A percentile compares a stretch with the other conserved stretches of the same genome.
Evolutionary conservation across 23 red algal species (phyloP).

Genomic region (Gracilariopsis chorda): DNA sequence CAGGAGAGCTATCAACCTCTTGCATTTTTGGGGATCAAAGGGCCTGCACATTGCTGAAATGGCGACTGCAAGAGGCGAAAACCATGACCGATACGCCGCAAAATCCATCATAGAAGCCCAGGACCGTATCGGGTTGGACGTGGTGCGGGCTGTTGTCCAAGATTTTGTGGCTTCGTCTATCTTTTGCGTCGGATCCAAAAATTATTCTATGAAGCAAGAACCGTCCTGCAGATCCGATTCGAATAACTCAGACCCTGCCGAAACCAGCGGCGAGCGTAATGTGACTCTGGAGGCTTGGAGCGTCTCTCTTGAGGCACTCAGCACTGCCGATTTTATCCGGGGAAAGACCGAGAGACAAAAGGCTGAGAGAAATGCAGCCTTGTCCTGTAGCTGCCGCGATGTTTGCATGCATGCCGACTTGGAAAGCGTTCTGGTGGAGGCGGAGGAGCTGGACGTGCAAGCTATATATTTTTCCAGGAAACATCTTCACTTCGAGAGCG

Average conservation of each 20-base stretch:
- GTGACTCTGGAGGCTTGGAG: slow-evolving; percentile 1
- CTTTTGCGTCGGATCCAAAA: not conserved
- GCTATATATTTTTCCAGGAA: not conserved
- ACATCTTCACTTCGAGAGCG: not conserved
- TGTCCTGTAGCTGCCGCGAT: not conserved
- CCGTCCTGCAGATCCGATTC: not conserved
- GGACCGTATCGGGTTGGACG: not conserved
- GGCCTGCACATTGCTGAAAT: not conserved
- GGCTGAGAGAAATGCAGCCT: not conserved
- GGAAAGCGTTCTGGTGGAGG: not conserved
- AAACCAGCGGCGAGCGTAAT: not conserved
- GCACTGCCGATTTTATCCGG: not conserved
- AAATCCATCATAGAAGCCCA: not conserved
- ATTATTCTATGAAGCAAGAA: not conserved
- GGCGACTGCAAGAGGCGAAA: not conserved
- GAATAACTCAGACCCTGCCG: not conserved
- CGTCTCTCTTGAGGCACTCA: not conserved
- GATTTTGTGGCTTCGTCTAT: not conserved
- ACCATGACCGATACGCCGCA: not conserved
- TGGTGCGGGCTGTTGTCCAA: not conserved
- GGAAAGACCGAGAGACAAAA: not conserved
- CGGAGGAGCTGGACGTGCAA: not conserved
- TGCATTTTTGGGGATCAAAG: slow-evolving; percentile 48
- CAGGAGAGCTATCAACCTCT: slow-evolving; percentile 24
- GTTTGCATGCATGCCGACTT: slow-evolving; percentile 30